These are phyloP conservation scores for Posidonia australis DNA, from an alignment of 106 monocot genomes.

Conservation along the genomic window DNA sequence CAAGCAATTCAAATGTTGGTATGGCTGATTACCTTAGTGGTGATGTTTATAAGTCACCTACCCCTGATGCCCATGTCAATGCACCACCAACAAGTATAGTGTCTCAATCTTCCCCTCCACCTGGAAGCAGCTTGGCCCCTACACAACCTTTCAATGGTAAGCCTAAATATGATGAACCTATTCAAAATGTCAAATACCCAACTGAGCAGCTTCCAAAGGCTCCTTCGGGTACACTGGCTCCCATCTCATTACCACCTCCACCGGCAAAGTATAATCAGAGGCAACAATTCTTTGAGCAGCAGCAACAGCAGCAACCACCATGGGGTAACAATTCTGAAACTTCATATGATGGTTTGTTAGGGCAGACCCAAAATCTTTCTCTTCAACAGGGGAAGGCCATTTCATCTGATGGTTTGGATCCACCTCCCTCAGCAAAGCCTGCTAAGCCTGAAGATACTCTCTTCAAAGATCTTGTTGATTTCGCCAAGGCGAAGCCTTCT, in stretches of 20 bases:
- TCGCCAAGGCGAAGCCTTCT: slow-evolving; percentile 62
- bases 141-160: slow-evolving; percentile 9
- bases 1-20: slow-evolving; percentile 12
- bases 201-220: slow-evolving; percentile 29
- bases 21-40: slow-evolving; percentile 57
- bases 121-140: slow-evolving; percentile 8
- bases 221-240: slow-evolving; percentile 31
- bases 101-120: slow-evolving; percentile 3
- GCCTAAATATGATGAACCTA: slow-evolving; percentile 36
- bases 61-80: slow-evolving; percentile 9
- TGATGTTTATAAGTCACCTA: slow-evolving; percentile 34
- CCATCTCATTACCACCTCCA: slow-evolving; percentile 52
- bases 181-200: slow-evolving; percentile 6
- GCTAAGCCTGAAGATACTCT: slow-evolving; percentile 65
- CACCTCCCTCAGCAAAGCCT: slow-evolving; percentile 14
- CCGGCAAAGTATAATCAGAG: slow-evolving; percentile 67
- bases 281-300: slow-evolving; percentile 65
- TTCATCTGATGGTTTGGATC: not conserved
- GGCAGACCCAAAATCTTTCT: slow-evolving; percentile 29
- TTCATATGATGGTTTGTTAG: slow-evolving; percentile 21
- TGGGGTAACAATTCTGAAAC: slow-evolving; percentile 15
- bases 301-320: not conserved
- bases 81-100: slow-evolving; percentile 6
- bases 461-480: slow-evolving; percentile 92
- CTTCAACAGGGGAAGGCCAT: slow-evolving; percentile 17